Evolutionary conservation across 352 stramenopile genomes (phyloP), one percentile per base, ranked within the genome.

Genomic region (Thalassiosira hispida): DNA sequence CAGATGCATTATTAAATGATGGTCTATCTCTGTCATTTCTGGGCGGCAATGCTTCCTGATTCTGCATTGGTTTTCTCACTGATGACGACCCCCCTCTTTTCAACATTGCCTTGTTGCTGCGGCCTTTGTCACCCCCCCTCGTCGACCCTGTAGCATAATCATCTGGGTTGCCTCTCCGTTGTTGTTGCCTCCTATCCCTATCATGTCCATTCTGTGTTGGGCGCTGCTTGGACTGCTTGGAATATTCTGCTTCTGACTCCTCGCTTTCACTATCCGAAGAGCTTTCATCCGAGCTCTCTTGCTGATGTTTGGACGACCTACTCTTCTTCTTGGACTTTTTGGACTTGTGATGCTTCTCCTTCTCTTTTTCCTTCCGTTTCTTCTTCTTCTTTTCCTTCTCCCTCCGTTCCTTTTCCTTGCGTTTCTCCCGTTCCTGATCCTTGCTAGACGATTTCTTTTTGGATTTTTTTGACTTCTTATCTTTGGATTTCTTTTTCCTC

Each of bases 401-500:
- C 20, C 47, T 61, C 33, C 60, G 59, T 16, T 38, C 22, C 20
- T 31, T 53, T 25, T 57, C 11, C 33, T 72, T 69, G 11, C 12
- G 5, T 25, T 60, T 61, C 1, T 44, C 22, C 31, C 35, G 23
- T 2, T 64, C 35, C 56, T 49, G 27, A 12, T 29, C 22, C 56
- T 64, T 64, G 3, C 3, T n/a, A 31, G 33, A 51, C n/a, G 31
- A 52, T 31, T 64, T 64, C 6, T 51, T 51, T 33, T 64, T 51
- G 1, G 31, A 51, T 25, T 64, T 51, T 8, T 64, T 64, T n/a
- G 20, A 25, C 29, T 33, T 55, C 38, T 51, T 64, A 40, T 70
- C 62, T 27, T 81, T 75, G 33, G 49, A 56, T 16, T 59, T 67
- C 47, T 52, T 59, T 31, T 35, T 22, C 49, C 25, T 38, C 16